These are phyloP conservation scores for Metarhizium robertsii DNA, from an alignment of 2,329 filamentous ascomycete genomes.

Conservation along the genomic window DNA sequence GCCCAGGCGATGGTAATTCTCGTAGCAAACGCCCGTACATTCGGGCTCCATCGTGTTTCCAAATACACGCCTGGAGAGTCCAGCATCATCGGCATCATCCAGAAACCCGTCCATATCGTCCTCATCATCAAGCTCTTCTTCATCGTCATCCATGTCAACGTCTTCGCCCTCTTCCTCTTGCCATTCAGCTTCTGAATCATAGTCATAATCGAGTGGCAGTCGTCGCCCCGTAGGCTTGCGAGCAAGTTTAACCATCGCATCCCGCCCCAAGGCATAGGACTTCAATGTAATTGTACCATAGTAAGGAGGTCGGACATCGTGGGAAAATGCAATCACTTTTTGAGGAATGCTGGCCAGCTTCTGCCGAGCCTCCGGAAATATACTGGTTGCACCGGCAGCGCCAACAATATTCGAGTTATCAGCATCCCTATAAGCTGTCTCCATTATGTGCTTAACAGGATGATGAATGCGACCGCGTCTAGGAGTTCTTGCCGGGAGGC, in stretches of 20 bases:
- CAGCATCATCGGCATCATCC: constrained; percentile 71
- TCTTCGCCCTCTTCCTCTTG: constrained; percentile 65
- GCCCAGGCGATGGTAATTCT: constrained; percentile 43
- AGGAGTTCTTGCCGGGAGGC: constrained; percentile 27
- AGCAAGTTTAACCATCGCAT: constrained; percentile 41
- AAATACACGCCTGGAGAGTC: constrained; percentile 45
- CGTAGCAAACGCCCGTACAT: constrained; percentile 77
- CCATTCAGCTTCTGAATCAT: constrained; percentile 83
- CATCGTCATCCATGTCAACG: constrained; percentile 56
- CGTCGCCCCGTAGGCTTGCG: constrained; percentile 42
- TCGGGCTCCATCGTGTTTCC: constrained; percentile 65
- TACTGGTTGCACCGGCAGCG: constrained; percentile 25
- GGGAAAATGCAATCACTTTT: constrained; percentile 52
- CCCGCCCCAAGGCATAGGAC: constrained; percentile 32
- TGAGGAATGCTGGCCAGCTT: constrained; percentile 47
- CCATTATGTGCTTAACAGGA: constrained; percentile 53
- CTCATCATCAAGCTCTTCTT: constrained; percentile 64
- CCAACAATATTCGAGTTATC: constrained; percentile 26
- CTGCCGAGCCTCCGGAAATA: constrained; percentile 23
- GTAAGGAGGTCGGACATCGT: constrained; percentile 62
- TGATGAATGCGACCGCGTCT: constrained; percentile 38
- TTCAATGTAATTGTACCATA: constrained; percentile 61
- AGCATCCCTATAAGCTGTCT: constrained; percentile 39
- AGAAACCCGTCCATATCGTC: constrained; percentile 86
- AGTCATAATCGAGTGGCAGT: constrained; percentile 68